Evolutionary conservation across 495 filamentous ascomycete species (phyloP).

Genomic region (Penicillium silybi): DNA sequence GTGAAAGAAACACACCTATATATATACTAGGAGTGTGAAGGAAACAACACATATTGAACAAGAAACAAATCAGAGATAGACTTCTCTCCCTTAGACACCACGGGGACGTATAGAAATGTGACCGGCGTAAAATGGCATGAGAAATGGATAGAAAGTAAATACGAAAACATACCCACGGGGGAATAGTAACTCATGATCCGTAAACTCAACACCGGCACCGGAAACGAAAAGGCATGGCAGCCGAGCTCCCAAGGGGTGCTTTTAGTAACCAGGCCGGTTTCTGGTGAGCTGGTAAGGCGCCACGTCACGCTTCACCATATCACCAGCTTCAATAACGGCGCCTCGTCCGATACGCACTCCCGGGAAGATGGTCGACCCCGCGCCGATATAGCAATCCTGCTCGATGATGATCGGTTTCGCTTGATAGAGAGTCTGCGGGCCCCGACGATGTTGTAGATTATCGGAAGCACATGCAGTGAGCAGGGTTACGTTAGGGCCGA

Average conservation of each 20-base stretch:
- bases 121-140: neutral
- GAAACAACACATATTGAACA: neutral
- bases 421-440: slow-evolving; percentile 66
- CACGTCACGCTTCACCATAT: slow-evolving; percentile 44
- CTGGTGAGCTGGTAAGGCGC: slow-evolving; percentile 44
- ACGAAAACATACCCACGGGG: neutral
- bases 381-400: slow-evolving; percentile 87
- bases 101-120: neutral
- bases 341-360: slow-evolving; percentile 44
- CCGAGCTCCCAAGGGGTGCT: neutral
- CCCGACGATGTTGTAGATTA: slow-evolving; percentile 71
- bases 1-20: neutral
- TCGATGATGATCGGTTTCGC: slow-evolving; percentile 76
- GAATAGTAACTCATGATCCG: neutral
- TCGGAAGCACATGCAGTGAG: slow-evolving; percentile 71
- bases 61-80: neutral
- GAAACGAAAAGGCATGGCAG: neutral
- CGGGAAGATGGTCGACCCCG: slow-evolving; percentile 75
- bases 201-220: neutral
- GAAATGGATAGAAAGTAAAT: neutral
- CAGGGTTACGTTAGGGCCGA: slow-evolving; percentile 86
- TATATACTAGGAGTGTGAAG: neutral
- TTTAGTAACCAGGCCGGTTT: slow-evolving; percentile 36
- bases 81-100: neutral
- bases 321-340: slow-evolving; percentile 44